These are phyloP conservation scores for Cystobasidiaceae sp. DNA, from an alignment of 1,284 basidiomycete species.

Conservation along the genomic window DNA sequence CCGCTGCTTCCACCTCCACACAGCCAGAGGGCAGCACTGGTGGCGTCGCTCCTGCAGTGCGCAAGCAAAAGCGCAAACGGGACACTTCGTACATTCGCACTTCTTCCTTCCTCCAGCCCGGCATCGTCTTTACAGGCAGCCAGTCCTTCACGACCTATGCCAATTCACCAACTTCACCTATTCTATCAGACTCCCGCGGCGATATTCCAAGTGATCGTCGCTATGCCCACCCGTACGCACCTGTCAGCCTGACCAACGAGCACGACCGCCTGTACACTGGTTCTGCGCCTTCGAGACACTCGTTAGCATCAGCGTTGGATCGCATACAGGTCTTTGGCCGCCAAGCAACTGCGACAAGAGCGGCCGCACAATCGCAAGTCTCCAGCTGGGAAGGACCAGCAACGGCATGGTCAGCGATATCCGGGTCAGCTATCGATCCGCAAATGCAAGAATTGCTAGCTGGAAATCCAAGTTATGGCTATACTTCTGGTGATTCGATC, in stretches of 20 bases:
- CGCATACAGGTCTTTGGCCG: neutral
- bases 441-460: constrained; percentile 18
- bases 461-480: constrained; percentile 16
- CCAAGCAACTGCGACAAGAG: neutral
- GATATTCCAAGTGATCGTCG: neutral
- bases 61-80: neutral
- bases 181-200: neutral
- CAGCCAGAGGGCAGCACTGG: too few relatives aligned
- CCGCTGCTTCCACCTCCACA: neutral
- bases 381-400: neutral
- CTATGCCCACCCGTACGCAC: neutral
- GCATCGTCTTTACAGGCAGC: constrained; percentile 16
- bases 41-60: too few relatives aligned
- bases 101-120: constrained; percentile 23
- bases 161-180: neutral
- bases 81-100: constrained; percentile 23
- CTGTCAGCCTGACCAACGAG: neutral
- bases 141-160: constrained; percentile 24
- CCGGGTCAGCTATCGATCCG: constrained; percentile 26
- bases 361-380: too few relatives aligned
- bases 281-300: neutral
- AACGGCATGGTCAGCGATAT: constrained; percentile 16
- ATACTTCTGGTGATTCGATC: neutral
- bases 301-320: constrained; percentile 3
- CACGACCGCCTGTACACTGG: neutral